Evolutionary conservation across 179 eudicot species (phyloP).

Genomic region (Carnegiea gigantea): DNA sequence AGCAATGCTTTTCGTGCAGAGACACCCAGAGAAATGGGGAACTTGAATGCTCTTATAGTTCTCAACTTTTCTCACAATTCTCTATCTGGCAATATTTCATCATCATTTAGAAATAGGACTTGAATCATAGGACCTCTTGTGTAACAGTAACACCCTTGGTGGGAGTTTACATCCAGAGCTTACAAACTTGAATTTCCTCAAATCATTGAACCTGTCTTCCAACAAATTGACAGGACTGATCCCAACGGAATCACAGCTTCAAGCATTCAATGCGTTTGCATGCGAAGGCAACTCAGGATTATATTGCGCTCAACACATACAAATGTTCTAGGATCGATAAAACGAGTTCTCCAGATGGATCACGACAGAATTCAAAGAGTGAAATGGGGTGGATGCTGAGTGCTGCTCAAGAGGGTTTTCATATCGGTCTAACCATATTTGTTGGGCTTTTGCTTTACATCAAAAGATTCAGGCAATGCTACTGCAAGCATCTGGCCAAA

Average conservation of each 20-base stretch:
- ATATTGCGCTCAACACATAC: constrained; percentile 19
- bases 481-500: constrained; percentile 22
- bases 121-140: constrained; percentile 39
- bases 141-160: constrained; percentile 17
- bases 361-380: background rate
- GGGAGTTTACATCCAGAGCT: constrained; percentile 42
- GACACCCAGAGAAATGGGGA: constrained; percentile 31
- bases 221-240: constrained; percentile 21
- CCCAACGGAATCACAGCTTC: constrained; percentile 26
- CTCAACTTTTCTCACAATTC: constrained; percentile 40
- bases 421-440: background rate
- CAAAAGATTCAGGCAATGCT: constrained; percentile 40
- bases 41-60: constrained; percentile 33
- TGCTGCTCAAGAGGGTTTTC: constrained; percentile 39
- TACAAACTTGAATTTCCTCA: constrained; percentile 18
- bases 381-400: constrained; percentile 32
- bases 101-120: constrained; percentile 27
- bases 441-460: constrained; percentile 33
- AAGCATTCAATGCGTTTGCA: constrained; percentile 18
- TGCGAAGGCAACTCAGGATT: constrained; percentile 29
- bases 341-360: background rate
- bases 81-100: constrained; percentile 27
- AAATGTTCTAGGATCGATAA: background rate
- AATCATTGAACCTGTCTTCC: constrained; percentile 21
- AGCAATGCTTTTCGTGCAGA: constrained; percentile 39